phyloP scores from a whole-genome alignment of 2,329 filamentous ascomycete species.

The Coniochaeta hoffmannii region DNA sequence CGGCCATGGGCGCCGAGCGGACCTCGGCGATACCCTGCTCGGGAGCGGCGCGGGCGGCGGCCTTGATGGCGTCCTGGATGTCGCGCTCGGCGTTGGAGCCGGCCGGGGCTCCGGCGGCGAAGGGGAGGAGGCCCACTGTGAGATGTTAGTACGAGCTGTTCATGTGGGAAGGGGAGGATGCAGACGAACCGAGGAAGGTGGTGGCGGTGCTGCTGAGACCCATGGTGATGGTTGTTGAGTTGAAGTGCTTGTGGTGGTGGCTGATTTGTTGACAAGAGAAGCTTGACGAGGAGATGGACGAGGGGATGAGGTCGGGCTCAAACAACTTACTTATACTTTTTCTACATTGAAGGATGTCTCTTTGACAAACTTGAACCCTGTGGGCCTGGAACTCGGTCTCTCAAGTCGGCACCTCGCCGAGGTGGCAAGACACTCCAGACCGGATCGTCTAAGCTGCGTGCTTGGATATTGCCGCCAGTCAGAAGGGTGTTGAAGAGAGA shows the following conservation, averaged over 20 bases:
- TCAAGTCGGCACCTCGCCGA: too few species aligned
- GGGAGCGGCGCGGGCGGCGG: neutral
- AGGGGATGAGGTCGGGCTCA: too few species aligned
- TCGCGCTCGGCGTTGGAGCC: neutral
- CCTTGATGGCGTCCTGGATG: conserved; percentile 1
- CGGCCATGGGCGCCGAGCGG: neutral
- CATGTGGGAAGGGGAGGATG: neutral
- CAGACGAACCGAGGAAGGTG: neutral
- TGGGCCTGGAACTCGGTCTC: too few species aligned
- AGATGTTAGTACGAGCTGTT: neutral
- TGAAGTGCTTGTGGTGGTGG: neutral
- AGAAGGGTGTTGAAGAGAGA: neutral
- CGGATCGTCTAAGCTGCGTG: too few species aligned
- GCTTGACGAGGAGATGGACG: neutral
- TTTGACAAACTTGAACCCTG: too few species aligned
- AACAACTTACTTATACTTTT: neutral
- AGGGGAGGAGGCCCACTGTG: conserved; percentile 2
- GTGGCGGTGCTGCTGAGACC: neutral
- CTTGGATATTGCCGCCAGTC: too few species aligned
- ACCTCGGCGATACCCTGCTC: neutral
- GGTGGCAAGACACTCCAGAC: too few species aligned
- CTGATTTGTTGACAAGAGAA: neutral
- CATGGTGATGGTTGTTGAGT: neutral
- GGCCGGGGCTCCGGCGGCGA: neutral
- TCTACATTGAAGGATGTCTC: neutral